Evolutionary conservation across 805 yeast species (phyloP).

Genomic region (Saturnispora sekii): DNA sequence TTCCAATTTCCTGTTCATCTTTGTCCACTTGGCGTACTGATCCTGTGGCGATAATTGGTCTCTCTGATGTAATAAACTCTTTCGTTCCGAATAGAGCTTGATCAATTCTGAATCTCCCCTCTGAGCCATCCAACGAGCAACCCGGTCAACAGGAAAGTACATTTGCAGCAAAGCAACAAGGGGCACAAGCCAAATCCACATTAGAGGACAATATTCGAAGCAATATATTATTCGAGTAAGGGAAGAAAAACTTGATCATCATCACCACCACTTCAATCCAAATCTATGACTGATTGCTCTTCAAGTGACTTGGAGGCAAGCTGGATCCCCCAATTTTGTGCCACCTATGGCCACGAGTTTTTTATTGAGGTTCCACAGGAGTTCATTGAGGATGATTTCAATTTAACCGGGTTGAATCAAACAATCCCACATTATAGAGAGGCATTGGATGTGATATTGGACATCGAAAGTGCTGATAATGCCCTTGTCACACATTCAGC

Average conservation of each 20-base stretch:
- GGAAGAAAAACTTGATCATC: background rate
- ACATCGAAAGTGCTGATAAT: constrained; percentile 66
- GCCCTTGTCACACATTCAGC: constrained; percentile 80
- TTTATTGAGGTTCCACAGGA: constrained; percentile 88
- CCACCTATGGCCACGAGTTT: constrained; percentile 75
- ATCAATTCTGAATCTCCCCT: background rate
- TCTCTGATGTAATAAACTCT: constrained; percentile 23
- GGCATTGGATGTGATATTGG: constrained; percentile 84
- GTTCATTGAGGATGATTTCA: constrained; percentile 94
- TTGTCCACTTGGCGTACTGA: constrained; percentile 93
- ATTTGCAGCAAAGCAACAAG: background rate
- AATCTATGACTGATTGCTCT: background rate
- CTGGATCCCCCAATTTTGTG: constrained; percentile 78
- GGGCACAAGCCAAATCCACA: background rate
- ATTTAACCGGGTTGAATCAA: constrained; percentile 77
- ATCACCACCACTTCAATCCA: background rate
- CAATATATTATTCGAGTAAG: background rate
- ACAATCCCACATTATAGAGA: constrained; percentile 87
- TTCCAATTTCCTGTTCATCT: constrained; percentile 65
- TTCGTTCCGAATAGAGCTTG: background rate
- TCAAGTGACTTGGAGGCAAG: constrained; percentile 49
- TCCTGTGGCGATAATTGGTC: constrained; percentile 75
- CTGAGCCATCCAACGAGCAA: background rate
- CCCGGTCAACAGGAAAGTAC: background rate
- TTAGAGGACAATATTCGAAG: background rate